Percentiles rank a stretch among this genome's conserved stretches.
Evolutionary conservation across 2,329 filamentous ascomycete genomes (phyloP).

Genomic region (Beauveria pseudobassiana): DNA sequence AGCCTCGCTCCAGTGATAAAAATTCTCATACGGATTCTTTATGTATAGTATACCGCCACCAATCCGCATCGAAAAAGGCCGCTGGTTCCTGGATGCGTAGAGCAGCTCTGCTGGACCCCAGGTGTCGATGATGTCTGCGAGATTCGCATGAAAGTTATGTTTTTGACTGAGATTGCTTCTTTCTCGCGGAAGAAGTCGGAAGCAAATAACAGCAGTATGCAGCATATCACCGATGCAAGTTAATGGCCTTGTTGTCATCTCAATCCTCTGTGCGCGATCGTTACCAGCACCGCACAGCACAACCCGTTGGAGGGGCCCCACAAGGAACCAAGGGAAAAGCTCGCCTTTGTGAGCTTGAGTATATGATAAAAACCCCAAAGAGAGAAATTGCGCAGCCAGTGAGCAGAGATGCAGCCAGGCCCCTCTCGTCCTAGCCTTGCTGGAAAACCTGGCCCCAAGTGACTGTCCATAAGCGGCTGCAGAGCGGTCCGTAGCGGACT

Average conservation of each 20-base stretch:
- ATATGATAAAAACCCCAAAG: background rate
- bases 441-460: background rate
- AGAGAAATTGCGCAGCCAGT: background rate
- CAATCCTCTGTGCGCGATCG: background rate
- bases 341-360: background rate
- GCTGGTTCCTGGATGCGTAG: background rate
- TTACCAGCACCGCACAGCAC: background rate
- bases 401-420: background rate
- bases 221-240: background rate
- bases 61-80: background rate
- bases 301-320: background rate
- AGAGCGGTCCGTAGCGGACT: background rate
- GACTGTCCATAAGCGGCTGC: background rate
- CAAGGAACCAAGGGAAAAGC: background rate
- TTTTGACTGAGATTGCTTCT: background rate
- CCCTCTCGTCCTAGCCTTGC: no score
- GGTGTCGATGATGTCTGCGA: background rate
- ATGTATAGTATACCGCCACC: background rate
- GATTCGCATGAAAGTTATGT: background rate
- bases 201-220: background rate
- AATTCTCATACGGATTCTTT: background rate
- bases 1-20: background rate
- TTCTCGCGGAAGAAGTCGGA: background rate
- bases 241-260: background rate
- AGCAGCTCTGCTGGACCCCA: background rate